Evolutionary conservation across 768 basidiomycete genomes (phyloP), one percentile per base, ranked within the genome.

Genomic region (Lepiota venenata): DNA sequence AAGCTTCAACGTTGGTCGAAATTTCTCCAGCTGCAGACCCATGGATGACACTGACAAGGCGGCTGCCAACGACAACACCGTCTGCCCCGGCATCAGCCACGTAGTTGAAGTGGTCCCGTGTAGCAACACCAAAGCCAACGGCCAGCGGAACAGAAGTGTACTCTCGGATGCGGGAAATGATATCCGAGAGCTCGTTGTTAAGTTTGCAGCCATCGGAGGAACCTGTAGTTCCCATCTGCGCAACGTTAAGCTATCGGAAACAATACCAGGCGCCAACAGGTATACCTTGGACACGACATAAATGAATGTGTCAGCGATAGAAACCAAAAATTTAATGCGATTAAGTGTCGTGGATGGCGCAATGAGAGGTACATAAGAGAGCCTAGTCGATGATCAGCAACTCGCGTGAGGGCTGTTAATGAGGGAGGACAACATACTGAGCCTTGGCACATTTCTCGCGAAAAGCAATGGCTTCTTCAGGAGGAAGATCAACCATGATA

Each of bases 41-140:
- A 64, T 92, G 88, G 68, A 98, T 88, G 63, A 96, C 73, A 21
- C 75, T 71, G 56, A 96, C 91, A 50, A 99, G 73, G 43, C 85
- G 83, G 60, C 90, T 94, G 39, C 97, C 97, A 50, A 99, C 83
- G 49, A 98, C 96, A 32, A 98, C 93, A 43, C 88, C 97, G 61
- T 98, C 93, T 4, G 96, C 94, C n/a, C 93, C 93, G 35, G 92
- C 83, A 56, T 87, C 80, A 38, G 83, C 84, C 55, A 96, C 92
- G 43, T 80, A 74, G 47, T 95, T 85, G 69, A 95, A 96, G 68
- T 98, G 97, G 9, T 82, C 80, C 22, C 88, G 83, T 12, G 87
- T 95, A 20, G 95, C 87, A 6, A 99, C 93, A 47, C 97, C 97
- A 64, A 99, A 99, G 6, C 97, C 97, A 56, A 98, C 96, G 2